A percentile compares a stretch with the other conserved stretches of the same genome.
Conservation (phyloP, 2,329 filamentous ascomycete genomes). For the Bertia moriformis region DNA sequence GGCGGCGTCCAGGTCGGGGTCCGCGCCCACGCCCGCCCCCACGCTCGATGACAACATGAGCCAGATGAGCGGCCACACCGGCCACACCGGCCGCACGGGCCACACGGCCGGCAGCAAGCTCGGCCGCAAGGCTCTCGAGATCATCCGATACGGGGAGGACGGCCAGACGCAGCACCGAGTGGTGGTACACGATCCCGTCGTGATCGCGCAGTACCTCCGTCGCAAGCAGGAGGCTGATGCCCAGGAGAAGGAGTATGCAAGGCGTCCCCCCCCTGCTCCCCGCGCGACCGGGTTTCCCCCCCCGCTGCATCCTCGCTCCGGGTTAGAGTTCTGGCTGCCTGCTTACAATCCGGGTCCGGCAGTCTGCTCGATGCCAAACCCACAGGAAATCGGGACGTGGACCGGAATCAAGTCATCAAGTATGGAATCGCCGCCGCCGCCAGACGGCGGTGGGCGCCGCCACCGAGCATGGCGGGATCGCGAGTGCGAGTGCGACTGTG, state of each 20-base stretch:
- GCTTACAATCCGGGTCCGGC: constrained; percentile 20
- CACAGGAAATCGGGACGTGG: constrained; percentile 33
- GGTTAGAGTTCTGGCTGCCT: constrained; percentile 16
- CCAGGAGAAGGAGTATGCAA: constrained; percentile 56
- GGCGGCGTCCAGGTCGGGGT: no score
- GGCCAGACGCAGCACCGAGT: constrained; percentile 47
- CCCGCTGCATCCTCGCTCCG: constrained; percentile 5
- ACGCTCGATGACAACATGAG: constrained; percentile 63
- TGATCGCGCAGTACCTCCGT: constrained; percentile 76
- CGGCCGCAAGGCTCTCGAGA: constrained; percentile 40
- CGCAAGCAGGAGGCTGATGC: constrained; percentile 59
- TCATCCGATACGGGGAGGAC: constrained; percentile 54
- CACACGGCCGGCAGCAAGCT: constrained; percentile 50
- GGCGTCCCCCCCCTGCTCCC: no score
- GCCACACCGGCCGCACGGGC: constrained; percentile 49
- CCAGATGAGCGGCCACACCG: constrained; percentile 61
- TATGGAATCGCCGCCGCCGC: no score
- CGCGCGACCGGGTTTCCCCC: no score
- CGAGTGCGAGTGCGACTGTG: no score
- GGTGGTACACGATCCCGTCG: constrained; percentile 64
- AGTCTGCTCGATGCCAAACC: constrained; percentile 34
- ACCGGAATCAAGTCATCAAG: constrained; percentile 28
- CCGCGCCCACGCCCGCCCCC: no score
- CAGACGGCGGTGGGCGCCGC: no score
- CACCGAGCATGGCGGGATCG: no score